Conservation (phyloP, 495 filamentous ascomycete genomes). For the Terfezia claveryi region DNA sequence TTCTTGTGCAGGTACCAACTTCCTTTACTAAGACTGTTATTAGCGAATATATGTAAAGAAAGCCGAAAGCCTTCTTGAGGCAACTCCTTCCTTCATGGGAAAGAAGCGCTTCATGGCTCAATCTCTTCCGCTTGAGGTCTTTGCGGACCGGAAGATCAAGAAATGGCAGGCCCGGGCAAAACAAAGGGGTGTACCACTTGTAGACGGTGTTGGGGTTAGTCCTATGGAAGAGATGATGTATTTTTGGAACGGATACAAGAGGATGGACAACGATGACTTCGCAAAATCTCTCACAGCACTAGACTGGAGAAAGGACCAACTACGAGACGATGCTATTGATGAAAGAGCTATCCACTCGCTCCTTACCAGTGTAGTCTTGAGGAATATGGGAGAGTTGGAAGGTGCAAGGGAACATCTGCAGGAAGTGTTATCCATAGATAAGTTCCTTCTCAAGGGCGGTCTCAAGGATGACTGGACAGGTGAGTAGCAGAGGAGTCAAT, state of each 20-base stretch:
- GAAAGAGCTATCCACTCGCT: conserved; percentile 50
- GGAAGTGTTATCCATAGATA: conserved; percentile 35
- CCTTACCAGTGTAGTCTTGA: conserved; percentile 41
- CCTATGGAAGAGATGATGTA: conserved; percentile 90
- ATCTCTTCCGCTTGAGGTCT: conserved; percentile 76
- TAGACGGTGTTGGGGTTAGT: conserved; percentile 65
- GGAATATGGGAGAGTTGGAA: conserved; percentile 35
- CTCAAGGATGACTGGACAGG: conserved; percentile 56
- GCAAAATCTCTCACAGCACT: conserved; percentile 39
- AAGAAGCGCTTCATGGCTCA: conserved; percentile 78
- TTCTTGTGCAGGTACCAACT: neutral
- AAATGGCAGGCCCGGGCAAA: conserved; percentile 77
- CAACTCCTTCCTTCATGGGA: conserved; percentile 52
- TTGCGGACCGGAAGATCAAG: conserved; percentile 59
- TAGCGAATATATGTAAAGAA: conserved; percentile 24
- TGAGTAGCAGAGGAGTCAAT: conserved; percentile 1
- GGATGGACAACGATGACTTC: conserved; percentile 45
- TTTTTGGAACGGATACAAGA: conserved; percentile 68
- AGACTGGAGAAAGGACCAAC: conserved; percentile 39
- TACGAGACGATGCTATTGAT: conserved; percentile 43
- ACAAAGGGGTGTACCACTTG: conserved; percentile 41
- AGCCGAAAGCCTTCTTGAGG: conserved; percentile 46
- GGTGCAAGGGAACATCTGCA: conserved; percentile 44
- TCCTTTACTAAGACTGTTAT: neutral
- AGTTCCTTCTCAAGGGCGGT: conserved; percentile 43